A percentile compares a stretch with the other conserved stretches of the same genome.
These are phyloP conservation scores for Vanrija sp. DNA, from an alignment of 1,284 basidiomycete genomes.

Conservation along the genomic window DNA sequence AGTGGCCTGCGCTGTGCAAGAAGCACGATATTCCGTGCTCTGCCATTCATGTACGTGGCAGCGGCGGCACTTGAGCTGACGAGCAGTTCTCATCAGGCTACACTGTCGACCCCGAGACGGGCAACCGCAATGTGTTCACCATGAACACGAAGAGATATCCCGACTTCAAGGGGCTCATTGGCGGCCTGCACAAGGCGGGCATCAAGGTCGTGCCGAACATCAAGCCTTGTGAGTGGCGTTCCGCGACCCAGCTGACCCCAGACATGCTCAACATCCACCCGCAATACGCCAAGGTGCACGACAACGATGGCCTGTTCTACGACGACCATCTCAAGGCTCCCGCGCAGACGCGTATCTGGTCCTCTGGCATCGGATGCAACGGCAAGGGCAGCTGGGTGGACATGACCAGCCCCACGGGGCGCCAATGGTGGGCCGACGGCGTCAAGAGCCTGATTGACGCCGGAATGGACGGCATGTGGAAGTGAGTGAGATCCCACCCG, in stretches of 20 bases:
- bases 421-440: constrained; percentile 51
- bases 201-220: constrained; percentile 51
- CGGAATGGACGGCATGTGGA: constrained; percentile 51
- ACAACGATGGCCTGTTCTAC: constrained; percentile 44
- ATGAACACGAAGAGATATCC: constrained; percentile 51
- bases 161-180: constrained; percentile 49
- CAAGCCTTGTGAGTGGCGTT: constrained; percentile 41
- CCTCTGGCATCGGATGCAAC: constrained; percentile 44
- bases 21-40: constrained; percentile 50
- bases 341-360: constrained; percentile 49
- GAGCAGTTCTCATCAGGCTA: constrained; percentile 47
- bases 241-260: constrained; percentile 1
- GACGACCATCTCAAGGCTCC: constrained; percentile 35
- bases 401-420: constrained; percentile 44
- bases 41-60: constrained; percentile 33
- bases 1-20: constrained; percentile 48
- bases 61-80: neutral
- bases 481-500: constrained; percentile 28
- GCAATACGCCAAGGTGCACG: constrained; percentile 37
- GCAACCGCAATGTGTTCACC: constrained; percentile 50
- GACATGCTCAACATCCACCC: constrained; percentile 43
- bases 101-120: constrained; percentile 43
- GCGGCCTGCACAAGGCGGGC: constrained; percentile 45
- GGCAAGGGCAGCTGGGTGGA: constrained; percentile 50
- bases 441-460: constrained; percentile 44